These are phyloP conservation scores for Lagerstroemia speciosa DNA, from an alignment of 345 rosid species.

Conservation along the genomic window DNA sequence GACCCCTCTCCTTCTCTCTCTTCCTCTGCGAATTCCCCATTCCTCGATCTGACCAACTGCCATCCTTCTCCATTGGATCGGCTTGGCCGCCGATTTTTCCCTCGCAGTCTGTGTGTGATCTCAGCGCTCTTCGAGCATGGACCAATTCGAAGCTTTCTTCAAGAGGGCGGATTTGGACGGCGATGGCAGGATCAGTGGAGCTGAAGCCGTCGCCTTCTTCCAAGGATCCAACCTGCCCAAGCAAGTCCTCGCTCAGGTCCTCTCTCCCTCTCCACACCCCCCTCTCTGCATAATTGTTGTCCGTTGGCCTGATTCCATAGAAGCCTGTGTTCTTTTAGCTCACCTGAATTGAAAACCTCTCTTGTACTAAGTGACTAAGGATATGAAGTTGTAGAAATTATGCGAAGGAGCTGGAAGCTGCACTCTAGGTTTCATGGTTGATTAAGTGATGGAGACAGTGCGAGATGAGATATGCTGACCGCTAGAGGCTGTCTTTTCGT, in stretches of 20 bases:
- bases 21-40: neutral
- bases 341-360: neutral
- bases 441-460: neutral
- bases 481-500: neutral
- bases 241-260: conserved; percentile 88
- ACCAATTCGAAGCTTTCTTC: conserved; percentile 77
- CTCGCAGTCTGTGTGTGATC: neutral
- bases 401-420: neutral
- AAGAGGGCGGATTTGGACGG: conserved; percentile 94
- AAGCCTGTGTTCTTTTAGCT: neutral
- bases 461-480: neutral
- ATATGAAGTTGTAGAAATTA: neutral
- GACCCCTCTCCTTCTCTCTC: neutral
- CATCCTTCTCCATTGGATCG: neutral
- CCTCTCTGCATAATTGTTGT: neutral
- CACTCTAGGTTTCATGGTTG: neutral
- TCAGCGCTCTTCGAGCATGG: conserved; percentile 28
- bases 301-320: neutral
- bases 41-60: neutral
- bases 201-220: conserved; percentile 84
- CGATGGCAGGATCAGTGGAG: conserved; percentile 87
- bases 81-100: neutral
- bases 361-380: neutral
- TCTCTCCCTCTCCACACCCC: neutral
- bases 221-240: conserved; percentile 85